These are phyloP conservation scores for Globisporangium recalcitrans DNA, from an alignment of 352 stramenopile species.

Conservation along the genomic window DNA sequence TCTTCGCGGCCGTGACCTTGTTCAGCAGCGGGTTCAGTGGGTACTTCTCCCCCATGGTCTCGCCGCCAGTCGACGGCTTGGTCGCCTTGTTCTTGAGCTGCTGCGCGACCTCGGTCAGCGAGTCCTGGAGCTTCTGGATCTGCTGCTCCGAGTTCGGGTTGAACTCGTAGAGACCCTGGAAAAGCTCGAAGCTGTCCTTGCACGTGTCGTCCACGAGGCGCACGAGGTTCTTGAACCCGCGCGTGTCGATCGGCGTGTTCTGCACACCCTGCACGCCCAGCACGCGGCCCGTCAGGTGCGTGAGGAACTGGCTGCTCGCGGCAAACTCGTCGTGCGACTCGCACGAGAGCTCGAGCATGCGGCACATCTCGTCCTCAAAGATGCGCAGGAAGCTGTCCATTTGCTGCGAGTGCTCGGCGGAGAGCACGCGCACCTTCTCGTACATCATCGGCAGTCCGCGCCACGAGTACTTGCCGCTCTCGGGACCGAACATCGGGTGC, in stretches of 20 bases:
- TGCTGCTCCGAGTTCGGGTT: conserved; percentile 90
- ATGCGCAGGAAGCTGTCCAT: conserved; percentile 92
- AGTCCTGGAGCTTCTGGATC: conserved; percentile 72
- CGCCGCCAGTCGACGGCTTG: background rate
- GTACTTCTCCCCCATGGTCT: conserved; percentile 52
- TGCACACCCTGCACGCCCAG: conserved; percentile 86
- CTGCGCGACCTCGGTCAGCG: conserved; percentile 45
- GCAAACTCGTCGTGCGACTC: conserved; percentile 95
- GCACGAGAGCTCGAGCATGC: conserved; percentile 96
- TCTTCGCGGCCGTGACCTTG: conserved; percentile 84
- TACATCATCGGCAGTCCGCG: conserved; percentile 94
- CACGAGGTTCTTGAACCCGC: conserved; percentile 96
- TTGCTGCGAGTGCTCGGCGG: conserved; percentile 43
- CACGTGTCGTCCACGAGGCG: conserved; percentile 95
- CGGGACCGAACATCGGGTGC: conserved; percentile 98
- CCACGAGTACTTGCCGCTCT: conserved; percentile 94
- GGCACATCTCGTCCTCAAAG: conserved; percentile 95
- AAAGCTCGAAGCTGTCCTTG: conserved; percentile 97
- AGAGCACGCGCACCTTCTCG: conserved; percentile 88
- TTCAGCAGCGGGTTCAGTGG: conserved; percentile 75
- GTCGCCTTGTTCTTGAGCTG: conserved; percentile 28
- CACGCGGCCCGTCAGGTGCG: conserved; percentile 96
- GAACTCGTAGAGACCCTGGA: conserved; percentile 97
- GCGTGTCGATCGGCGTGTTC: conserved; percentile 94
- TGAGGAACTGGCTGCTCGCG: conserved; percentile 97